Percentiles rank a stretch among this genome's conserved stretches.
phyloP scores from a whole-genome alignment of 2,329 filamentous ascomycete species.

The Mollisiaceae sp. region DNA sequence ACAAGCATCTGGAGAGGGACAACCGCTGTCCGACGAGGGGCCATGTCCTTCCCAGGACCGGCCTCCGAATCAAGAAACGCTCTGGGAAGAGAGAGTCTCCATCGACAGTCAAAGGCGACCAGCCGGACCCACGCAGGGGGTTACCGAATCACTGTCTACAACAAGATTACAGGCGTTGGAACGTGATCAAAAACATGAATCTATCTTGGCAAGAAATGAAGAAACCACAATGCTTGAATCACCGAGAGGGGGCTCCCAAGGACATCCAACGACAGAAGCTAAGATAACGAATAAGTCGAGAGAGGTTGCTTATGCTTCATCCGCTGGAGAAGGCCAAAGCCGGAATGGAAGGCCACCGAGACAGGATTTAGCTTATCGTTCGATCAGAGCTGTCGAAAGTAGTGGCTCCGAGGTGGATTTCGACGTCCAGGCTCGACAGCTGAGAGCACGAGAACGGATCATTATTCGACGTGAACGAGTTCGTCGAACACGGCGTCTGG shows the following conservation, averaged over 20 bases:
- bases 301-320: slow-evolving; percentile 11
- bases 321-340: slow-evolving; percentile 7
- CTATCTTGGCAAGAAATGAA: slow-evolving; percentile 7
- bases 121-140: not conserved
- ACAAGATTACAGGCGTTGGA: not conserved
- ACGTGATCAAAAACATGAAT: slow-evolving; percentile 10
- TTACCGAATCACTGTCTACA: slow-evolving; percentile 1
- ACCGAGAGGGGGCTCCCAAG: slow-evolving; percentile 14
- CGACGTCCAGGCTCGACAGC: slow-evolving; percentile 26
- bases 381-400: slow-evolving; percentile 14
- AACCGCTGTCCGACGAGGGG: not conserved
- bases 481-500: slow-evolving; percentile 24
- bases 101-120: not conserved
- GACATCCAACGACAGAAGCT: not conserved
- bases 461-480: slow-evolving; percentile 29
- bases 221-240: slow-evolving; percentile 22
- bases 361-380: slow-evolving; percentile 34
- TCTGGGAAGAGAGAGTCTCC: not conserved
- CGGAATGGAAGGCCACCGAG: slow-evolving; percentile 12
- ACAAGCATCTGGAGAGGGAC: not conserved
- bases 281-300: slow-evolving; percentile 12
- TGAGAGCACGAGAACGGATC: slow-evolving; percentile 31
- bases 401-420: slow-evolving; percentile 18
- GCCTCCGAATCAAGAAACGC: not conserved
- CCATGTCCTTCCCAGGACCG: not conserved